Conservation (phyloP, 768 basidiomycete genomes). For the Hygrophoropsis aurantiaca region DNA sequence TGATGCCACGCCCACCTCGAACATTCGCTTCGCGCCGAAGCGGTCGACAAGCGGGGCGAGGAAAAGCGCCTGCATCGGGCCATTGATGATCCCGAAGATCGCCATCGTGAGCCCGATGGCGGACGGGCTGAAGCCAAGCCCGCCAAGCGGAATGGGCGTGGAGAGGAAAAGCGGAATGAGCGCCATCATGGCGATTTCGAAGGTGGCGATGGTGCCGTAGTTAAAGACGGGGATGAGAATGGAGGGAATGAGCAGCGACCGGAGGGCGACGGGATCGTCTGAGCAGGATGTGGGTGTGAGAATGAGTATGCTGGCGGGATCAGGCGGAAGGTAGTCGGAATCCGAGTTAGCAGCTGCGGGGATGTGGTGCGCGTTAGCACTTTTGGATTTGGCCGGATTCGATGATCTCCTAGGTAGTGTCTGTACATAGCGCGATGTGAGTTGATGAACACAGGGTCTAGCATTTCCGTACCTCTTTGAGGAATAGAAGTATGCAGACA, state of each 20-base stretch:
- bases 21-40: slow-evolving; percentile 31
- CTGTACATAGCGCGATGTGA: too few relatives aligned
- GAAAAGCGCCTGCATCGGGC: slow-evolving; percentile 29
- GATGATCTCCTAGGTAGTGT: too few relatives aligned
- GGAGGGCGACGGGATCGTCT: slow-evolving; percentile 19
- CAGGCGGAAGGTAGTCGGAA: too few relatives aligned
- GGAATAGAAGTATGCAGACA: slow-evolving; percentile 15
- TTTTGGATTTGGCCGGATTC: too few relatives aligned
- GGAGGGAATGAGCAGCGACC: slow-evolving; percentile 25
- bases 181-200: slow-evolving; percentile 33
- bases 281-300: too few relatives aligned
- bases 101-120: slow-evolving; percentile 38
- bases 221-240: slow-evolving; percentile 35
- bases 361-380: too few relatives aligned
- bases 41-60: slow-evolving; percentile 31
- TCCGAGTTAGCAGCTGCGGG: too few relatives aligned
- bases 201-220: slow-evolving; percentile 34
- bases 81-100: slow-evolving; percentile 30
- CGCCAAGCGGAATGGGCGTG: slow-evolving; percentile 35
- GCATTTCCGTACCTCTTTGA: slow-evolving; percentile 34
- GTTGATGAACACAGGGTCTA: too few relatives aligned
- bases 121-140: slow-evolving; percentile 35
- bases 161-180: slow-evolving; percentile 41
- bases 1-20: slow-evolving; percentile 22
- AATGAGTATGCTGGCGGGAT: too few relatives aligned